Base-by-base conservation (phyloP, 331 rosid genomes). In the Malus hybrid region DNA sequence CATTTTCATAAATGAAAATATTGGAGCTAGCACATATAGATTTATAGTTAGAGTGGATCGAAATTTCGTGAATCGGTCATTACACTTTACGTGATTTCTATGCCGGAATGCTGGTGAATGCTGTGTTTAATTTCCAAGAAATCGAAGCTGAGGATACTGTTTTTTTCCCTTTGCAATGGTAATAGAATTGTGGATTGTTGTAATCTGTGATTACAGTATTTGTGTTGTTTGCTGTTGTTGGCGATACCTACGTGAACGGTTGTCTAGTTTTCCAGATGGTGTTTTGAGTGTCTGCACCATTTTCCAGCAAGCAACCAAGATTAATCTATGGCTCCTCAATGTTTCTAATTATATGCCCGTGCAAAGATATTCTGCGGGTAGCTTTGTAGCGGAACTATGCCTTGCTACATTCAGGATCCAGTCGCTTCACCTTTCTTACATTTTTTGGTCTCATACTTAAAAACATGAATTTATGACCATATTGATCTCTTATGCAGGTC, bases 261-360 rank as follows among this genome's bases (percentile, higher is more conserved):
- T 82, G 84, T 22, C n/a, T 73, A 75, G 22, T 82, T 79, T 52
- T 79, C 79, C 86, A 79, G 68, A 73, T 82, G 82, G 84, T 79
- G 86, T 58, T 29, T 64, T 7, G 15, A 76, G 80, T 58, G 7
- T 65, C 13, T 79, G 78, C 77, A 79, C 82, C 86, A 82, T 79
- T 75, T 86, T 72, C 85, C 83, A 75, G 89, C 85, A 79, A 77
- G 83, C 83, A 80, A 82, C 87, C 83, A 52, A 80, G 3, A 80
- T 80, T 70, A 68, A 70, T 30, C 39, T 44, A 39, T 50, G 57
- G 75, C 62, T 42, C 52, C 73, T 68, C 79, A 44, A 67, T 77
- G n/a, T 30, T 79, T 66, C 22, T 33, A 53, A 19, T 4, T 33
- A 26, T 16, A 46, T 64, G 57, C 63, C 76, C 67, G 29, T 36